Base-by-base conservation (phyloP, 768 basidiomycete species). In the Nevesoporus exiguus region DNA sequence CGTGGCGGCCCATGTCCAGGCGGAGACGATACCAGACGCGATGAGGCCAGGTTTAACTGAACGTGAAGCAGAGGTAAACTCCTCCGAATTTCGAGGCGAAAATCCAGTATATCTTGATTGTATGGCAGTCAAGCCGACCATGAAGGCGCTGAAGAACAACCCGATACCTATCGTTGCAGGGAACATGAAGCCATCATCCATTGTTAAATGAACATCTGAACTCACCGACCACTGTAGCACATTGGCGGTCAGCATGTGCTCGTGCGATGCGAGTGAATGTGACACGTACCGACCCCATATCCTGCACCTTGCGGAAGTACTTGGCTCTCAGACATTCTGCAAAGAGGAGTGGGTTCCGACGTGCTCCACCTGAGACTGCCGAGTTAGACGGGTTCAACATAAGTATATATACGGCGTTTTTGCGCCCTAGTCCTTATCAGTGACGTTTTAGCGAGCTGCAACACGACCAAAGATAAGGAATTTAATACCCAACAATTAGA, bases 1-100 rank as follows among this genome's bases (percentile, higher is more conserved):
- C 0, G 88, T 90, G 19, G 88, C 89, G 3, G 87, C 88, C 80
- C 86, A 90, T n/a, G 91, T 93, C 92, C 93, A 95, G 0, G 93
- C 92, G 19, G 85, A 88, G 21, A 96, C 93, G 55, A 97, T 95
- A 2, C 94, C 94, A 27, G 90, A 84, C 0, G 93, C 93, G 54
- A 97, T 94, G 42, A 98, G 76, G 13, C 94, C 94, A 8, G 95
- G 92, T 60, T 94, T 94, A 51, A 96, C 81, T 52, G 85, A 86
- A 30, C 90, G 78, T 1, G 88, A 90, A 8, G 90, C 90, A 57
- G 83, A 87, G 49, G 83, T 86, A 61, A 92, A 92, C 65, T 92
- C 90, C 68, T 94, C 92, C 0, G 91, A 84, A 56, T 80, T 86
- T 54, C 81, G 82, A 17, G 88, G 85, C 5, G 89, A 90, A 67